Base-by-base conservation (phyloP, 441 rosid genomes). In the Breynia disticha region DNA sequence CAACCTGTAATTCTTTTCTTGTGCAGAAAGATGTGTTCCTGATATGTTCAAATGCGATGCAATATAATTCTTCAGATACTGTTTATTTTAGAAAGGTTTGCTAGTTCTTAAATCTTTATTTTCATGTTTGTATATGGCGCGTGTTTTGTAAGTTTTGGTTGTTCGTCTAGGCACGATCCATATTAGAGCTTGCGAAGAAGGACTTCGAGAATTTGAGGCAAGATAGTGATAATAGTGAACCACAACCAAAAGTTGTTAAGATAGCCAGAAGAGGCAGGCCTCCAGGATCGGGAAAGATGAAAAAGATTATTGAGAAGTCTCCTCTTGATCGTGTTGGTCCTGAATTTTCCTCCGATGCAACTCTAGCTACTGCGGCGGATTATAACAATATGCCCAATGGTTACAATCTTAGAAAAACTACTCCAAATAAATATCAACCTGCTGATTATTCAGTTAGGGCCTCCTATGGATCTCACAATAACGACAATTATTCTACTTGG, bases 31-130 rank as follows among this genome's bases (percentile, higher is more conserved):
- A 85, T 46, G 69, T 88, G 48, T 76, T 80, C 65, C 69, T 86
- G 62, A 80, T 88, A 59, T 86, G 95, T 67, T 61, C 88, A 0
- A 89, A 89, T 64, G 97, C 97, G 53, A 83, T 86, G 97, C 75
- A 86, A 60, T 89, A 83, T 64, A 89, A 89, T 79, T 65, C 93
- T 21, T 72, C 95, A 7, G 97, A 89, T 66, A 86, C 97, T 42
- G 68, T 89, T 41, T 89, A 81, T 56, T 83, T 76, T 72, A 76
- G 85, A 48, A 90, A 89, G 93, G 21, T 59, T 48, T 22, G 20
- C 11, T 10, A 64, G 41, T 54, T 49, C 32, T 41, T 49, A 41
- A 22, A 46, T 46, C 19, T 48, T 44, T 22, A 16, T 17, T 41
- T 54, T 39, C 62, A n/a, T 3, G 32, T 24, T 24, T 24, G 46